Evolutionary conservation across 805 yeast genomes (phyloP).

Genomic region (Candida maesae): DNA sequence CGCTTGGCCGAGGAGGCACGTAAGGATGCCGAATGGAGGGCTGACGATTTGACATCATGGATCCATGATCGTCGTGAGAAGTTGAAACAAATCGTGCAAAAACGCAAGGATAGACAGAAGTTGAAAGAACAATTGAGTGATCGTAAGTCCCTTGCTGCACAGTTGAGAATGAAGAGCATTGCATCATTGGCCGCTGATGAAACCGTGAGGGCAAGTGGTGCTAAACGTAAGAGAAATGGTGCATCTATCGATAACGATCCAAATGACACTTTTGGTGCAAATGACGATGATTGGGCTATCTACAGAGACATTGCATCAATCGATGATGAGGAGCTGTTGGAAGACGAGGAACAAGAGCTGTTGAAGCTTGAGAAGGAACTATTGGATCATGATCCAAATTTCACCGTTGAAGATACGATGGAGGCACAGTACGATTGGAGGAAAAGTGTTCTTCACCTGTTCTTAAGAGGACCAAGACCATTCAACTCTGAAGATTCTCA

Average conservation of each 20-base stretch:
- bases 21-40: conserved; percentile 77
- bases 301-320: conserved; percentile 77
- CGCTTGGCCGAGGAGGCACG: conserved; percentile 55
- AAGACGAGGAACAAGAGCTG: conserved; percentile 61
- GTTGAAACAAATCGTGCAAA: conserved; percentile 55
- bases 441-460: conserved; percentile 72
- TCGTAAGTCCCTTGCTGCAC: conserved; percentile 88
- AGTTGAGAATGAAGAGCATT: conserved; percentile 85
- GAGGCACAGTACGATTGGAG: conserved; percentile 85
- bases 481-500: conserved; percentile 79
- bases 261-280: conserved; percentile 90
- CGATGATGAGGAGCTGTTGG: conserved; percentile 77
- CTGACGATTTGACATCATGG: conserved; percentile 75
- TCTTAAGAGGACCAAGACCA: conserved; percentile 85
- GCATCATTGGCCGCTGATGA: conserved; percentile 83
- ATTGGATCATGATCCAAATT: conserved; percentile 78
- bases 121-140: conserved; percentile 69
- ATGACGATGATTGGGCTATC: conserved; percentile 93
- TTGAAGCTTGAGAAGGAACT: conserved; percentile 68
- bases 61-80: conserved; percentile 60
- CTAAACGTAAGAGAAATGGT: conserved; percentile 46
- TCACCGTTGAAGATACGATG: conserved; percentile 79
- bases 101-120: conserved; percentile 63
- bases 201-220: conserved; percentile 31
- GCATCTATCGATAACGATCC: conserved; percentile 85